phyloP scores from a whole-genome alignment of 1,284 basidiomycete species.

The Leccinum laetum region DNA sequence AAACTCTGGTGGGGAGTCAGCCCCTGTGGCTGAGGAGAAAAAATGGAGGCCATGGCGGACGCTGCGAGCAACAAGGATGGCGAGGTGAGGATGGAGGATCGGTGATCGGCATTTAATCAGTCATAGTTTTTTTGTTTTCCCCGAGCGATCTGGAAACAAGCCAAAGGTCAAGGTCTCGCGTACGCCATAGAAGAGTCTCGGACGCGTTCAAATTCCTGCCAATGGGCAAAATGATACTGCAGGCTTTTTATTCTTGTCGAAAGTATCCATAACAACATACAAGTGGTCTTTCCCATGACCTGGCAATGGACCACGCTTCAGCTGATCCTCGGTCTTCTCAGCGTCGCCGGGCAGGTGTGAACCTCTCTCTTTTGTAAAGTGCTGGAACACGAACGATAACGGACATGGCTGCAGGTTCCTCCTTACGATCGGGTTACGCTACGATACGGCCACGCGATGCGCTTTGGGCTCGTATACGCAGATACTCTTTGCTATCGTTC shows the following conservation, averaged over 20 bases:
- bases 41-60: slow-evolving; percentile 12
- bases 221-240: neutral
- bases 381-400: neutral
- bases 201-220: neutral
- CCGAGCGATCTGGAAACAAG: neutral
- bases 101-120: slow-evolving; percentile 9
- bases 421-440: slow-evolving; percentile 16
- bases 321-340: slow-evolving; percentile 41
- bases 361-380: neutral
- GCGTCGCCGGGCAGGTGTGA: slow-evolving; percentile 45
- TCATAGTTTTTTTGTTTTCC: neutral
- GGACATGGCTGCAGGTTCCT: slow-evolving; percentile 1
- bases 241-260: neutral
- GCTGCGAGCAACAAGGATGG: slow-evolving; percentile 27
- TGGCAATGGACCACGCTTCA: slow-evolving; percentile 38
- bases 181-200: no score
- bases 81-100: slow-evolving; percentile 58
- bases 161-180: neutral
- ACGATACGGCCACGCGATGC: slow-evolving; percentile 28
- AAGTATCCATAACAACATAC: neutral
- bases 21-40: slow-evolving; percentile 15
- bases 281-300: slow-evolving; percentile 38
- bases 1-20: slow-evolving; percentile 15
- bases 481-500: slow-evolving; percentile 17
- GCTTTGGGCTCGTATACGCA: slow-evolving; percentile 18